Conservation (phyloP, 768 basidiomycete genomes). For the Lactifluus piperatus region DNA sequence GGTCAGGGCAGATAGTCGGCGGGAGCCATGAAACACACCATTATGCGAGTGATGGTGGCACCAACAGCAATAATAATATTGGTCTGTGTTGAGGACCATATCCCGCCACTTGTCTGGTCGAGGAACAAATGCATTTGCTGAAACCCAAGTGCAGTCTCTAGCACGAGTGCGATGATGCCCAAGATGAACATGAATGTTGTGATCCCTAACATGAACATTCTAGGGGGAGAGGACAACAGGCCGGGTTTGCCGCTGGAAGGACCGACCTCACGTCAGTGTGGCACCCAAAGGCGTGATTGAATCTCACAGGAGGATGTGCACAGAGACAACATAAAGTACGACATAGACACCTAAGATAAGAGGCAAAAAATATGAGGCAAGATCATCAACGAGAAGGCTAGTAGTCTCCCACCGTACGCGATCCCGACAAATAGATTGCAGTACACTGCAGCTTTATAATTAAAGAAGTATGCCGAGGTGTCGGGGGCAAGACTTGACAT, state of each 20-base stretch:
- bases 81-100: not conserved
- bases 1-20: not conserved
- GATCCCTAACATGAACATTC: constrained; percentile 9
- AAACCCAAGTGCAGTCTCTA: constrained; percentile 4
- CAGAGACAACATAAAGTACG: constrained; percentile 1
- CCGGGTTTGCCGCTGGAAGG: not conserved
- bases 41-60: constrained; percentile 1
- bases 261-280: not conserved
- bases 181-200: constrained; percentile 14
- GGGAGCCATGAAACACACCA: not conserved
- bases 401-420: constrained; percentile 5
- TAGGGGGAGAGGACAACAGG: constrained; percentile 4
- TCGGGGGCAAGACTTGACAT: not conserved
- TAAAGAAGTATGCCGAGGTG: not conserved
- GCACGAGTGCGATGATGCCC: constrained; percentile 4
- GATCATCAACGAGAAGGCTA: not conserved
- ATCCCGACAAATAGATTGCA: constrained; percentile 8
- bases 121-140: constrained; percentile 5
- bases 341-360: not conserved
- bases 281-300: not conserved
- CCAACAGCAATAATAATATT: not conserved
- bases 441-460: constrained; percentile 4
- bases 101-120: not conserved
- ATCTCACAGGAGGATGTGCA: constrained; percentile 13
- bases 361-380: not conserved